Base-by-base conservation (phyloP, 2,329 filamentous ascomycete species). In the Lasiodiplodia theobromae region DNA sequence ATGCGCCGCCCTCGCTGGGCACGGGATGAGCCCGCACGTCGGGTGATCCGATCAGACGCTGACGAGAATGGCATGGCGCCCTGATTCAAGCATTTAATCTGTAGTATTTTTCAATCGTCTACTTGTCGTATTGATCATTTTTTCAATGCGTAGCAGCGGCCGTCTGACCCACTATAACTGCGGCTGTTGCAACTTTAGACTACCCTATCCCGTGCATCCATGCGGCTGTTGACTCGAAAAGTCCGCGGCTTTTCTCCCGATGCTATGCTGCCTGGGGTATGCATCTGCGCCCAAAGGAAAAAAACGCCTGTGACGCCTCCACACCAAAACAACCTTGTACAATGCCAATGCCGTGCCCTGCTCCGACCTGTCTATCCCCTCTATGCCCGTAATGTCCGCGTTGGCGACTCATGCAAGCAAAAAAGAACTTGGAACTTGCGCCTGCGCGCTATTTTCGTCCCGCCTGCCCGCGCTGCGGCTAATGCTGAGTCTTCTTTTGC, bases 291-390 rank as follows among this genome's bases (percentile, higher is more conserved):
- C 65, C 31, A 51, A 67, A 56, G 57, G 57, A 67, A 34, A 51
- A 66, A 56, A 67, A 67, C 66, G 66, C 66, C 66, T 60, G 56
- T 68, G 66, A 67, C 65, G 65, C 65, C 65, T 67, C 65, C 65
- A 67, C 65, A 38, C 53, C 65, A 56, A 52, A 64, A 64, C 60
- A 64, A 64, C 53, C 65, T 67, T 67, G 53, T 56, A 67, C 65
- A 58, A 67, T 67, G 65, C 65, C 65, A 58, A 67, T 67, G 65
- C 65, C 64, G 52, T 57, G 64, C 52, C 64, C 58, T 53, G 31
- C 23, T 28, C 64, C 37, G 52, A 28, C 65, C 65, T 57, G 65
- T 56, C 65, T 58, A 57, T 57, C 38, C 52, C 44, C 65, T 58
- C 31, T 67, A 47, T 57, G 52, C 65, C 65, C 58, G 54, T 51